Conservation (phyloP, 192 early-diverging fungal genomes). For the Irineochytrium annulatum region DNA sequence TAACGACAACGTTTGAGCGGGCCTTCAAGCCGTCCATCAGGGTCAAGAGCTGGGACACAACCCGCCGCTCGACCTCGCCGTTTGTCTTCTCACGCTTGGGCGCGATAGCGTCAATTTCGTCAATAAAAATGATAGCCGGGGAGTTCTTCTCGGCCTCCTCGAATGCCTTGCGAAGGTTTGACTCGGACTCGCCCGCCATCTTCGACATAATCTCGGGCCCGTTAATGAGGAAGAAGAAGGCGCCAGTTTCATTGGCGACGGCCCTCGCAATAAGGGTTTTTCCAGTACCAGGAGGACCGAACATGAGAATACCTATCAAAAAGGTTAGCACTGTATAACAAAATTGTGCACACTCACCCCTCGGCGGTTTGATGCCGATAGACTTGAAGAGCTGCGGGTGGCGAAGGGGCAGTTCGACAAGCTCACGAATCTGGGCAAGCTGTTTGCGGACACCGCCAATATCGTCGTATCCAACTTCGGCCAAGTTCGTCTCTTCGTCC, state of each 20-base stretch:
- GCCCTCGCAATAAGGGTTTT: conserved; percentile 98
- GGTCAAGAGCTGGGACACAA: conserved; percentile 96
- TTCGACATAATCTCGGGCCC: conserved; percentile 99
- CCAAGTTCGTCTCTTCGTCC: conserved; percentile 91
- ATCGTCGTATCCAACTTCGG: conserved; percentile 96
- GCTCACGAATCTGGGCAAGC: conserved; percentile 98
- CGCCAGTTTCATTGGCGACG: conserved; percentile 98
- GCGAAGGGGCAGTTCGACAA: conserved; percentile 94
- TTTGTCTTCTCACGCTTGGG: conserved; percentile 99
- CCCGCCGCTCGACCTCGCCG: conserved; percentile 97
- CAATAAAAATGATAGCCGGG: conserved; percentile 98
- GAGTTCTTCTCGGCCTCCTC: conserved; percentile 98
- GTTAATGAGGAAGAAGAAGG: conserved; percentile 99
- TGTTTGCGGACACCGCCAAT: conserved; percentile 98
- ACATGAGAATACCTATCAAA: conserved; percentile 77
- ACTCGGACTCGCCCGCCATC: conserved; percentile 99
- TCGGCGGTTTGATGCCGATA: conserved; percentile 98
- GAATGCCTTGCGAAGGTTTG: conserved; percentile 96
- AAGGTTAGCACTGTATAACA: neutral
- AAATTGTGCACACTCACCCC: conserved; percentile 50
- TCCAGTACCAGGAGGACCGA: conserved; percentile 97
- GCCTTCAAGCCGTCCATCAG: conserved; percentile 98
- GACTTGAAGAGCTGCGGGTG: conserved; percentile 99
- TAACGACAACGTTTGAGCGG: conserved; percentile 96
- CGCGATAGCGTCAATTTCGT: conserved; percentile 98